phyloP scores from a whole-genome alignment of 495 filamentous ascomycete species.

The Penicillium argentinense region DNA sequence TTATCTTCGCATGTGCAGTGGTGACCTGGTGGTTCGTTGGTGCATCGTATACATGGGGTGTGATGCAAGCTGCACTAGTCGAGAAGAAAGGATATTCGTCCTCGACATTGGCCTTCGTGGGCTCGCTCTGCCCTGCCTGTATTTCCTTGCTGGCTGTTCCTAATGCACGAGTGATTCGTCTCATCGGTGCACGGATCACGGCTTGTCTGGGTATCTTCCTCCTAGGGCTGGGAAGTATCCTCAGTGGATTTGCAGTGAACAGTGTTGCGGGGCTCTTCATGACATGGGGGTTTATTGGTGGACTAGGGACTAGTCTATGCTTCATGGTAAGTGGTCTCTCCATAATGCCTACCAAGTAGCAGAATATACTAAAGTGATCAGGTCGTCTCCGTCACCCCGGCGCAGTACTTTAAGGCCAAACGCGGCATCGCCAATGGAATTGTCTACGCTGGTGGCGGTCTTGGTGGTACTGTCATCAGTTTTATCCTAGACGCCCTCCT shows the following conservation, averaged over 20 bases:
- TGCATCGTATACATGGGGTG: conserved; percentile 55
- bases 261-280: conserved; percentile 55
- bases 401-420: conserved; percentile 56
- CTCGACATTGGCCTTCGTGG: conserved; percentile 56
- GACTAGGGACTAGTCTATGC: conserved; percentile 43
- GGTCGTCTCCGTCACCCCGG: conserved; percentile 48
- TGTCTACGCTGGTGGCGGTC: conserved; percentile 53
- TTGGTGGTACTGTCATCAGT: conserved; percentile 52
- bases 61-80: conserved; percentile 56
- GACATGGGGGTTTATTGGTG: conserved; percentile 55
- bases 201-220: conserved; percentile 47
- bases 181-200: conserved; percentile 45
- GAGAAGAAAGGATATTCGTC: conserved; percentile 44
- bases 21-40: conserved; percentile 58
- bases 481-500: conserved; percentile 50
- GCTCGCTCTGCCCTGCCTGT: conserved; percentile 48
- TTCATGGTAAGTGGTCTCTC: conserved; percentile 29
- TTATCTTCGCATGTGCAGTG: conserved; percentile 50
- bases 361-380: conserved; percentile 18
- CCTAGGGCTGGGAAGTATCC: conserved; percentile 47
- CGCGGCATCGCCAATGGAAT: conserved; percentile 58
- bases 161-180: conserved; percentile 49
- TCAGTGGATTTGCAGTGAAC: conserved; percentile 47
- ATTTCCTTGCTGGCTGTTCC: conserved; percentile 50
- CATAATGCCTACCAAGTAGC: not conserved